Evolutionary conservation across 805 yeast genomes (phyloP), one percentile per base, ranked within the genome.

Genomic region (Ascoidea rubescens): DNA sequence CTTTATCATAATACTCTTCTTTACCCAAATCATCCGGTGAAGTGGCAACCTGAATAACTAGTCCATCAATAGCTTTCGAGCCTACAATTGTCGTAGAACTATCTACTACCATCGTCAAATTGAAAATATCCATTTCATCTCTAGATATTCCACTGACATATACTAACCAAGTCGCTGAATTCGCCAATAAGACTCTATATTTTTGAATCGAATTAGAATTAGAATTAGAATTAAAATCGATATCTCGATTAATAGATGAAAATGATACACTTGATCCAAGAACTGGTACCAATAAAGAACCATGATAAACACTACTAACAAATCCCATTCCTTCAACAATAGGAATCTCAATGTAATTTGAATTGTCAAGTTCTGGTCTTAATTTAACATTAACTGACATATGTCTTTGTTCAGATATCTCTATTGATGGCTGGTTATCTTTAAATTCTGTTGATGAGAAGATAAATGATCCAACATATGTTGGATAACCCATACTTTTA

Each of bases 191-290:
- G 4, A 76, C 71, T 30, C 70, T 64, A 61, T 80, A 86, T 62
- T 84, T 87, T 52, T 67, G 62, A n/a, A 74, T 62, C 28, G 28
- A 21, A 21, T 21, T 21, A 21, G 28, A 21, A 17, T 72, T 65
- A 48, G 71, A 52, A 5, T 47, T 50, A 45, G 42, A 45, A 14
- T 51, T 33, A n/a, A 52, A 51, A 16, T 45, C 43, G 6, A 53
- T 16, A 14, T 45, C 21, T 1, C 70, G 68, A 1, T 59, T 64
- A 52, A 84, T 70, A 17, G 69, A 67, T 55, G 74, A 77, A 52
- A 85, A 70, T 0, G 95, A 95, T 31, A 84, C 84, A 33, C 72
- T 74, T 30, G 86, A 77, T n/a, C 74, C 71, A 31, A 84, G 57
- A 54, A 67, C 63, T 1, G 88, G 84, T 10, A 49, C 53, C 7